Conservation (phyloP, 2,329 filamentous ascomycete genomes). For the Triangularia setosa region DNA sequence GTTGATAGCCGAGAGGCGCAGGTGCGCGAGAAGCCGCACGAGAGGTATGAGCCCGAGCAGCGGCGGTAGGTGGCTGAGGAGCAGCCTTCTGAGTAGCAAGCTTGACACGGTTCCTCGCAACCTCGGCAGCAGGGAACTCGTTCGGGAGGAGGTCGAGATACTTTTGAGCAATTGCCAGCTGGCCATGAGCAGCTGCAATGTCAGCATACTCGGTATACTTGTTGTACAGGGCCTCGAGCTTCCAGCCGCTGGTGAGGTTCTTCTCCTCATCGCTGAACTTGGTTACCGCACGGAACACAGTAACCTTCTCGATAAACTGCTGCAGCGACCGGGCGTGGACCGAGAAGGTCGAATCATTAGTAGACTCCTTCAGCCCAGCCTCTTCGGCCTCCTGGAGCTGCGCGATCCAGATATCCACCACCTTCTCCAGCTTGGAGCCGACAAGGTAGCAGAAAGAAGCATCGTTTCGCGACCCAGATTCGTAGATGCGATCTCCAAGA, state of each 20-base stretch:
- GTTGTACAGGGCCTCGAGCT: constrained; percentile 80
- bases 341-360: constrained; percentile 79
- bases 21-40: constrained; percentile 34
- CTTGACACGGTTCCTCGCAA: constrained; percentile 79
- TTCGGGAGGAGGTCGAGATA: constrained; percentile 84
- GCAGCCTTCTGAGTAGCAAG: constrained; percentile 66
- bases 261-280: constrained; percentile 82
- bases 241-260: constrained; percentile 73
- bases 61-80: constrained; percentile 36
- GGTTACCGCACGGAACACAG: constrained; percentile 89
- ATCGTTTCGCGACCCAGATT: constrained; percentile 75
- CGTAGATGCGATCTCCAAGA: constrained; percentile 84
- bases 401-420: constrained; percentile 87
- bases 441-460: constrained; percentile 96
- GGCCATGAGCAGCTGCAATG: constrained; percentile 85
- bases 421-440: constrained; percentile 95
- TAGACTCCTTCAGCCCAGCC: constrained; percentile 63
- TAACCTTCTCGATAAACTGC: constrained; percentile 96
- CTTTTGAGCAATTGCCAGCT: constrained; percentile 79
- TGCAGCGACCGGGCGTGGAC: constrained; percentile 86
- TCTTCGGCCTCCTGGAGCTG: constrained; percentile 84
- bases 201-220: constrained; percentile 98
- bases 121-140: constrained; percentile 80
- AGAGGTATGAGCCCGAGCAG: constrained; percentile 27
- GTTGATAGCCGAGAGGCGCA: constrained; percentile 44